Evolutionary conservation across 306 rosid genomes (phyloP).

Genomic region (Cucumis cinereus): DNA sequence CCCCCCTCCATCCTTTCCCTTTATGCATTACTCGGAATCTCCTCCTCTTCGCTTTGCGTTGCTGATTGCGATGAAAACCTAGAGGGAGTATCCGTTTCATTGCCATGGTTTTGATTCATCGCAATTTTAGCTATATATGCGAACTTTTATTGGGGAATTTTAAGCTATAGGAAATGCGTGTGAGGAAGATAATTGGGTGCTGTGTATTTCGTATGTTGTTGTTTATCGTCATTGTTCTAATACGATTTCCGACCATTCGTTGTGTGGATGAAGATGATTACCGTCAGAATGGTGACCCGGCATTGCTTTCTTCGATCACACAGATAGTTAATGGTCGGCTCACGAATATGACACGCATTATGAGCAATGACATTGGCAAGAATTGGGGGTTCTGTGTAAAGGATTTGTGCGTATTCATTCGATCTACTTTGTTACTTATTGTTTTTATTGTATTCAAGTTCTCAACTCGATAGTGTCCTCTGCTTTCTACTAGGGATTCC

Average conservation of each 20-base stretch:
- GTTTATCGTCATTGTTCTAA: conserved; percentile 14
- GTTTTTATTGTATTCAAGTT: not conserved
- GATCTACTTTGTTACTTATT: not conserved
- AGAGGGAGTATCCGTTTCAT: not conserved
- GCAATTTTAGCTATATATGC: not conserved
- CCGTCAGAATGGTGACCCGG: conserved; percentile 9
- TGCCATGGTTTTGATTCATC: conserved; percentile 11
- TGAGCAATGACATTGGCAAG: conserved; percentile 28
- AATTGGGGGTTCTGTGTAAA: conserved; percentile 50
- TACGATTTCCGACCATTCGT: conserved; percentile 14
- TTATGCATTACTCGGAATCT: not conserved
- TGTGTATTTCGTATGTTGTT: conserved; percentile 15
- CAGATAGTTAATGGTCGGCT: conserved; percentile 28
- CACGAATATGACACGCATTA: conserved; percentile 25
- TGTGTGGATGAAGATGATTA: conserved; percentile 24
- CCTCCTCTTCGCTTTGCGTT: not conserved
- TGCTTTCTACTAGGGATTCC: conserved; percentile 27
- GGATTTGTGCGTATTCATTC: conserved; percentile 38
- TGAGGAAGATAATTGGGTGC: conserved; percentile 22
- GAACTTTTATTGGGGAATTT: conserved; percentile 10
- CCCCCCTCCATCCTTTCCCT: not conserved
- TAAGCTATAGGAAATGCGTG: conserved; percentile 25
- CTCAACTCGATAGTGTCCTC: not conserved
- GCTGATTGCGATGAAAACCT: not conserved
- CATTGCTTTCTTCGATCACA: conserved; percentile 19